A percentile compares a stretch with the other conserved stretches of the same genome.
Evolutionary conservation across 306 rosid genomes (phyloP).

Genomic region (Begonia peltatifolia): DNA sequence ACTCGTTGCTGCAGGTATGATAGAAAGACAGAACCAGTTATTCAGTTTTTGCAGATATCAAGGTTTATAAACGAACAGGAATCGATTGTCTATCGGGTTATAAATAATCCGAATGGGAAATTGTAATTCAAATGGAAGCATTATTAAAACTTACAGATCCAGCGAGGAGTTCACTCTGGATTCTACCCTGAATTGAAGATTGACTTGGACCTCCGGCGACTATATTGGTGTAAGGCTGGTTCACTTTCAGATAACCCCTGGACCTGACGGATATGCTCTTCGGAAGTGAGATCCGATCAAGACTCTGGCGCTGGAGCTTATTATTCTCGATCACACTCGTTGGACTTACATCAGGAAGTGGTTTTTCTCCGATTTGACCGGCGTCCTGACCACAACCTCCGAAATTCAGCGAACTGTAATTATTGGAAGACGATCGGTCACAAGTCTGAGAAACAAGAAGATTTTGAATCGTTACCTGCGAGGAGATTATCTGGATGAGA

Average conservation of each 20-base stretch:
- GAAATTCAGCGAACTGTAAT: constrained; percentile 11
- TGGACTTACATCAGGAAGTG: constrained; percentile 20
- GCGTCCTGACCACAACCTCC: constrained; percentile 8
- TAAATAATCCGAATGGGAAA: neutral
- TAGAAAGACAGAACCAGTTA: neutral
- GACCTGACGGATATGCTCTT: constrained; percentile 38
- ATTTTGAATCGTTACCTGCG: constrained; percentile 16
- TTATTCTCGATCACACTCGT: constrained; percentile 25
- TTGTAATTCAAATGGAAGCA: neutral
- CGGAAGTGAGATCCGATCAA: constrained; percentile 20
- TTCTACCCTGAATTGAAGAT: constrained; percentile 3
- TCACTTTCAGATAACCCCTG: constrained; percentile 14
- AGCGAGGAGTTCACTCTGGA: constrained; percentile 8
- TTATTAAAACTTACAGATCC: constrained; percentile 10
- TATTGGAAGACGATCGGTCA: constrained; percentile 8
- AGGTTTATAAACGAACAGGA: neutral
- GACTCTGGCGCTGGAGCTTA: constrained; percentile 11
- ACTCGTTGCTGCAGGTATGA: constrained; percentile 21
- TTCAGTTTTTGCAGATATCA: neutral
- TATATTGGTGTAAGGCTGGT: constrained; percentile 1
- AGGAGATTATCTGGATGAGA: constrained; percentile 26
- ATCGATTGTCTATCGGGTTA: neutral
- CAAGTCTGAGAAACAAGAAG: constrained; percentile 10
- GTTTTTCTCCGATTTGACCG: constrained; percentile 12
- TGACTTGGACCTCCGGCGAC: constrained; percentile 7